Conservation (phyloP, 306 rosid genomes). For the Quercus cerris region DNA sequence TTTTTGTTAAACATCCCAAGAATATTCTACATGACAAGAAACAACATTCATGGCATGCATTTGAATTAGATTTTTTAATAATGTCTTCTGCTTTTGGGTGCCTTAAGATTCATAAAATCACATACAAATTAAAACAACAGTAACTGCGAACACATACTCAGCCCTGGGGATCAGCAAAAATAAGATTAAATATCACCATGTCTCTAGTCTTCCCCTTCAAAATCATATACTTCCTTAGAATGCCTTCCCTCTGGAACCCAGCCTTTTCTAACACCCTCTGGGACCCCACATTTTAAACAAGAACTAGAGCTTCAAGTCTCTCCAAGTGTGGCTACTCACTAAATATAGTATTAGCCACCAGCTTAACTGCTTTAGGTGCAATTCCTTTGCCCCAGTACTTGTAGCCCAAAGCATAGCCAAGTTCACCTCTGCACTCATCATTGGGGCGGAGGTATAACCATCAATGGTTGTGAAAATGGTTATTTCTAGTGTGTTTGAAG, state of each 20-base stretch:
- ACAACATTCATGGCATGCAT: not conserved
- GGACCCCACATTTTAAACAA: constrained; percentile 59
- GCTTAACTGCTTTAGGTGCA: constrained; percentile 49
- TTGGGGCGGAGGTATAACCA: no score
- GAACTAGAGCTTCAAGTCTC: constrained; percentile 72
- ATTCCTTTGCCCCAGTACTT: constrained; percentile 73
- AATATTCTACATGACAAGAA: no score
- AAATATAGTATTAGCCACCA: constrained; percentile 40
- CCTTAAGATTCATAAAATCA: not conserved
- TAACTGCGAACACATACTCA: not conserved
- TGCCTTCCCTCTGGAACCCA: constrained; percentile 61
- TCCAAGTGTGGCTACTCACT: constrained; percentile 48
- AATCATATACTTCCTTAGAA: constrained; percentile 43
- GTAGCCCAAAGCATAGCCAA: constrained; percentile 61
- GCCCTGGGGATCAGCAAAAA: constrained; percentile 26
- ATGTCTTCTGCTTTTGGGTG: not conserved
- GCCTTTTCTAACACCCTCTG: constrained; percentile 65
- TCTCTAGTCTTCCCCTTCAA: constrained; percentile 48
- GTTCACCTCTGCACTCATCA: constrained; percentile 39
- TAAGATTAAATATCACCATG: constrained; percentile 40
- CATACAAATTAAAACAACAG: not conserved
- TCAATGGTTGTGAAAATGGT: no score
- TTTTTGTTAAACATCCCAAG: no score
- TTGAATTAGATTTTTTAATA: not conserved
- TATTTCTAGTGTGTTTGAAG: no score